These are phyloP conservation scores for Colletotrichum falcatum DNA, from an alignment of 2,329 filamentous ascomycete species.

Conservation along the genomic window DNA sequence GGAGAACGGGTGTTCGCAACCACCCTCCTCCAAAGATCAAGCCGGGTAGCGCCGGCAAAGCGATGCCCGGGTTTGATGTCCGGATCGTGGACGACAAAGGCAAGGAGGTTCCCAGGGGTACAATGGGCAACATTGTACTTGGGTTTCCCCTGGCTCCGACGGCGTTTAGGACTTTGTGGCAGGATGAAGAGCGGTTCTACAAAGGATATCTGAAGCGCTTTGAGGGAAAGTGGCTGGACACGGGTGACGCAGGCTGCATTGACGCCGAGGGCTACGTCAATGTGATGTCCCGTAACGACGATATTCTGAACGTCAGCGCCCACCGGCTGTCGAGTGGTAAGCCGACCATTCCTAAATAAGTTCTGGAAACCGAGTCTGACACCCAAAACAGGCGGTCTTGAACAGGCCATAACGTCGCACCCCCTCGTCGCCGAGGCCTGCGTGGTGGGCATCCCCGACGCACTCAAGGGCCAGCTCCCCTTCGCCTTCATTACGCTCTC, in stretches of 20 bases:
- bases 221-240: conserved; percentile 85
- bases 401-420: conserved; percentile 89
- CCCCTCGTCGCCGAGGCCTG: conserved; percentile 84
- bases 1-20: conserved; percentile 55
- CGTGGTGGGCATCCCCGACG: conserved; percentile 87
- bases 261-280: conserved; percentile 78
- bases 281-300: conserved; percentile 77
- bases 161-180: conserved; percentile 86
- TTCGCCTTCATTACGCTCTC: conserved; percentile 83
- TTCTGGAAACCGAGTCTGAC: background rate
- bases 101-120: conserved; percentile 74
- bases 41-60: conserved; percentile 88
- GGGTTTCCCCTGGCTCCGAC: conserved; percentile 86
- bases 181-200: conserved; percentile 88
- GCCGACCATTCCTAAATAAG: conserved; percentile 43
- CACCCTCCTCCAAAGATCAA: conserved; percentile 69
- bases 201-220: conserved; percentile 88
- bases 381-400: conserved; percentile 76
- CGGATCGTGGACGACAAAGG: conserved; percentile 86
- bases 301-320: conserved; percentile 95
- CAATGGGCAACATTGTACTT: conserved; percentile 93
- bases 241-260: conserved; percentile 89
- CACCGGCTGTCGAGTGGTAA: conserved; percentile 89
- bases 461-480: conserved; percentile 89
- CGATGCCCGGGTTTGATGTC: conserved; percentile 93